Evolutionary conservation across 2,329 filamentous ascomycete species (phyloP).

Genomic region (Grosmannia clavigera): DNA sequence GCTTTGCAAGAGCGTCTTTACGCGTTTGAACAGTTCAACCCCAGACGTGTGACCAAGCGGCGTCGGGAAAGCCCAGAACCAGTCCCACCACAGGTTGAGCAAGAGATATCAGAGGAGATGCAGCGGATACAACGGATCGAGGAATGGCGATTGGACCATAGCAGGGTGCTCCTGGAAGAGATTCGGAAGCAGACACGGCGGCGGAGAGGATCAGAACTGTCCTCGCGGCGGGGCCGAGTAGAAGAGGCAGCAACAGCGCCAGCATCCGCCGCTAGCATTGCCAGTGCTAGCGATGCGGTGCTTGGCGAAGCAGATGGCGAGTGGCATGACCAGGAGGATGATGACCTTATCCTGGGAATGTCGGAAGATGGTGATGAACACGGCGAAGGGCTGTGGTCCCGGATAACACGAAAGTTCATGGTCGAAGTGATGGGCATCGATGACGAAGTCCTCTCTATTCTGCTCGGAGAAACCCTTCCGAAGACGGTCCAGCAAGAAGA

Average conservation of each 20-base stretch:
- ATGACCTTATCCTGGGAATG: conserved; percentile 14
- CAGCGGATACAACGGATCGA: conserved; percentile 80
- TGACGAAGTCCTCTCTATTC: conserved; percentile 68
- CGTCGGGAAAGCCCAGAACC: conserved; percentile 41
- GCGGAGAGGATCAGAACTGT: conserved; percentile 49
- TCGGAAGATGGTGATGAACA: conserved; percentile 20
- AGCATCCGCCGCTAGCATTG: background rate
- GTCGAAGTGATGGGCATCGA: conserved; percentile 85
- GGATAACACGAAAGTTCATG: conserved; percentile 76
- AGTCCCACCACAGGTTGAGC: conserved; percentile 37
- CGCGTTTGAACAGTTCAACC: conserved; percentile 78
- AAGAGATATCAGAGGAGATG: conserved; percentile 46
- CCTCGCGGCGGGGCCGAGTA: conserved; percentile 16
- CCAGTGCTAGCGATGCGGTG: background rate
- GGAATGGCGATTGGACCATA: conserved; percentile 85
- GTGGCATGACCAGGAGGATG: conserved; percentile 40
- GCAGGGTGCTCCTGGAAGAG: conserved; percentile 70
- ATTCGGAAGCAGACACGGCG: conserved; percentile 74
- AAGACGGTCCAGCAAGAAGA: conserved; percentile 22
- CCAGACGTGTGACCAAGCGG: conserved; percentile 44
- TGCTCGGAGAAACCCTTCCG: conserved; percentile 71
- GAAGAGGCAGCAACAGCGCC: background rate
- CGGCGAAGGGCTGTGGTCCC: conserved; percentile 60
- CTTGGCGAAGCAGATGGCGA: conserved; percentile 13
- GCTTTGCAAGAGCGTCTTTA: conserved; percentile 75